Conservation (phyloP, 225 moss, liverwort and hornwort species). For the Anthoceros angustus region DNA sequence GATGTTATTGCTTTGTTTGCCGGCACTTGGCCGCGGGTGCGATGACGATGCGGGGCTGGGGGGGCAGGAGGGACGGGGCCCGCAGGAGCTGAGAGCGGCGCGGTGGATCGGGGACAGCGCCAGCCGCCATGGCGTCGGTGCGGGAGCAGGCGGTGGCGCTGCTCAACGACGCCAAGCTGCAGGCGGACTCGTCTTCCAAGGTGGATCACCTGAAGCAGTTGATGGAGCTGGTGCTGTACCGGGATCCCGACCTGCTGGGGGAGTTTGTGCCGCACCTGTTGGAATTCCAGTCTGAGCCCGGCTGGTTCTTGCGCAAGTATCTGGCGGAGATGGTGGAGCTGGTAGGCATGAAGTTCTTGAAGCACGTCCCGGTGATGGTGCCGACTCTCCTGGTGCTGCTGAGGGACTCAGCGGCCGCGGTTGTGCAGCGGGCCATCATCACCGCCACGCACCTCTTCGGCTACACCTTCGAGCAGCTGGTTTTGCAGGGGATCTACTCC, state of each 20-base stretch:
- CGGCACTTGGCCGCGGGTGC: too few relatives aligned
- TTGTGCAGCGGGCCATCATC: neutral
- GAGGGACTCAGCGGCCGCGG: constrained; percentile 55
- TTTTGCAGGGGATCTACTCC: constrained; percentile 53
- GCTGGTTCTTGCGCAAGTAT: constrained; percentile 70
- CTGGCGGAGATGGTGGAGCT: constrained; percentile 97
- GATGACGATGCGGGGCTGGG: too few relatives aligned
- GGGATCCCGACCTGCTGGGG: constrained; percentile 59
- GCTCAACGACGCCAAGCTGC: constrained; percentile 66
- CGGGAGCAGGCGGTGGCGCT: constrained; percentile 75
- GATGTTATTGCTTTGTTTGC: too few relatives aligned
- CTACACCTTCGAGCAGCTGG: neutral
- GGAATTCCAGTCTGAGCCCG: constrained; percentile 84
- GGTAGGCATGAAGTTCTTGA: constrained; percentile 57
- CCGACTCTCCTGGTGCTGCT: constrained; percentile 48
- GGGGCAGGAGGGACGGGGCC: too few relatives aligned
- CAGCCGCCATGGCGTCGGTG: constrained; percentile 41
- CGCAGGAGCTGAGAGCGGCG: neutral
- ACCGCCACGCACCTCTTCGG: neutral
- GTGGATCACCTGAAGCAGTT: constrained; percentile 72
- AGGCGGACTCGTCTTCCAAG: constrained; percentile 51
- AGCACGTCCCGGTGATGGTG: constrained; percentile 57
- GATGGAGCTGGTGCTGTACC: constrained; percentile 69
- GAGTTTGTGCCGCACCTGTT: constrained; percentile 86
- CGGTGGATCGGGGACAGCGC: neutral